A percentile compares a stretch with the other conserved stretches of the same genome.
Evolutionary conservation across 352 stramenopile genomes (phyloP).

Genomic region (Phytophthora pini): DNA sequence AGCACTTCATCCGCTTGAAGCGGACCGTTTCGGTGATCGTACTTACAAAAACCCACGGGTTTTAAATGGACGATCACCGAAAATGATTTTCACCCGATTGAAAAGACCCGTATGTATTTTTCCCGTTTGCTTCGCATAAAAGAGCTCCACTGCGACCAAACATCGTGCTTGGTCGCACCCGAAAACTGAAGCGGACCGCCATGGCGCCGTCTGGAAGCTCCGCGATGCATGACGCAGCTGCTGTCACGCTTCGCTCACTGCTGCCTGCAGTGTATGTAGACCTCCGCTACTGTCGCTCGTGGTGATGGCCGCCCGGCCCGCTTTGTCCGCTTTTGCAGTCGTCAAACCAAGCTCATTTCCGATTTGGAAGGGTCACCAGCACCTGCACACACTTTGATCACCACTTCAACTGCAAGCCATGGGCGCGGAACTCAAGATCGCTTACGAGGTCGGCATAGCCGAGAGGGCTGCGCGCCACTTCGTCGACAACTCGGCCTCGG

Average conservation of each 20-base stretch:
- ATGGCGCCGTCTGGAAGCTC: background rate
- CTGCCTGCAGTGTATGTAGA: background rate
- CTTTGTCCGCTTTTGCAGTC: background rate
- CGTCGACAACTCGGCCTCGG: slow-evolving; percentile 29
- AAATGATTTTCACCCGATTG: too few relatives aligned
- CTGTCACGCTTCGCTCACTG: background rate
- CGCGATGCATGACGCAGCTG: slow-evolving; percentile 24
- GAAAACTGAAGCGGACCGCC: background rate
- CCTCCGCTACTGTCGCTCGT: background rate
- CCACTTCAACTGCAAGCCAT: slow-evolving; percentile 28
- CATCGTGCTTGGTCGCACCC: slow-evolving; percentile 25
- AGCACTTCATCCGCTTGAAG: too few relatives aligned
- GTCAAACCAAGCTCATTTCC: slow-evolving; percentile 25
- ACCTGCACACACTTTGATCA: slow-evolving; percentile 11
- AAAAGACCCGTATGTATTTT: too few relatives aligned
- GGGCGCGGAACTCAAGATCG: slow-evolving; percentile 79
- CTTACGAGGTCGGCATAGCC: slow-evolving; percentile 96
- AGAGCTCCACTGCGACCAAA: slow-evolving; percentile 20
- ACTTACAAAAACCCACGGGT: too few relatives aligned
- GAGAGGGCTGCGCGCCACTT: slow-evolving; percentile 61
- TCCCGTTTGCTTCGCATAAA: background rate
- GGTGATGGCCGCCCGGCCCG: background rate
- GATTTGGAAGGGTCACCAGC: slow-evolving; percentile 19
- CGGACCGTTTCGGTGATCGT: too few relatives aligned
- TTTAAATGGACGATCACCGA: too few relatives aligned